Evolutionary conservation across 2,329 filamentous ascomycete species (phyloP), one percentile per base, ranked within the genome.

Genomic region (Neonectria neomacrospora): DNA sequence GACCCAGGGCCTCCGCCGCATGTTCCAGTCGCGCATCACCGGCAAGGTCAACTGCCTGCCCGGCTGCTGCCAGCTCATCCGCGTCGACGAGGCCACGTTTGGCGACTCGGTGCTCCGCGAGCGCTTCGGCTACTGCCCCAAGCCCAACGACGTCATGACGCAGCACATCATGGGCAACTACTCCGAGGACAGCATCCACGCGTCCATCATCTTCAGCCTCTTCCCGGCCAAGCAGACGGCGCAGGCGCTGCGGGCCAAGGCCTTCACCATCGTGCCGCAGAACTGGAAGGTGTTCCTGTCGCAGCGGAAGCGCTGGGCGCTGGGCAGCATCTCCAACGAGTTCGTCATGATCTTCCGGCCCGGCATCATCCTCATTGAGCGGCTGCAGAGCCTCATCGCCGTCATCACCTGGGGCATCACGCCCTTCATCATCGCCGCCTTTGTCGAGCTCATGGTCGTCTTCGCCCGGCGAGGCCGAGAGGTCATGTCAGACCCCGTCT

Each of bases 141-240:
- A 80, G 58, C 80, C 80, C n/a, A 82, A 81, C 54, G 82, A 84
- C 58, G 75, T 79, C 47, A 80, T 85, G 75, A 80, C 82, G 8
- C 78, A 78, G 67, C 82, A 83, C 54, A 82, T 85, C 65, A 81
- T 82, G 70, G 82, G 81, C 12, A 81, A 79, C 18, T 82, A 82
- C 41, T 83, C 81, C 3, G 83, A 85, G 61, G 82, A 84, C 54
- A 79, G 80, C 48, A 84, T 84, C 64, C 82, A 84, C 57, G 81
- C 81, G 2, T 81, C 79, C 63, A 79, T 83, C 65, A 81, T 84
- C 67, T 80, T 84, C 56, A 82, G 81, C 61, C 74, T 80, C 11
- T 81, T 78, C 63, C 81, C 82, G 0, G 69, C 78, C 22, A 79
- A 78, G 30, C 77, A 79, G 51, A 85, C 81, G 0, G 78, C 81